Base-by-base conservation (phyloP, 2,329 filamentous ascomycete genomes). In the Exophiala sideris region DNA sequence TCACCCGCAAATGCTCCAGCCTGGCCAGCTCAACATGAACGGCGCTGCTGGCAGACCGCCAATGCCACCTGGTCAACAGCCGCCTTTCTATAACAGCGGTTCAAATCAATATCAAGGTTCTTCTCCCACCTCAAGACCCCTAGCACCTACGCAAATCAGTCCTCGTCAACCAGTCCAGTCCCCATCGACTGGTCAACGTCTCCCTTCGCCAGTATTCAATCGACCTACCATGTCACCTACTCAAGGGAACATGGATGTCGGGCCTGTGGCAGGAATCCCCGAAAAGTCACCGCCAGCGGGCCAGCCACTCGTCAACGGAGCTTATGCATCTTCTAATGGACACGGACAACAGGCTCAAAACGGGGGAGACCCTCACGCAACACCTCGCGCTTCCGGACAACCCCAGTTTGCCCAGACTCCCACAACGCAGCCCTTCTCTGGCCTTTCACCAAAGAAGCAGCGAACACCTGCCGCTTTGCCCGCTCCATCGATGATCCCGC, bases 161-260 rank as follows among this genome's bases (percentile, higher is more conserved):
- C 58, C 68, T 50, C 72, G 71, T 35, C 72, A 72, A n/a, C 68
- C 70, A 14, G 74, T 73, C 39, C 71, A 75, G 50, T 72, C 72
- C 5, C 66, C 69, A 12, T 44, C 40, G 29, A 50, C 54, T 48
- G 32, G 46, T 12, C 48, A 50, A n/a, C 53, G 59, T 7, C 56
- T 65, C 33, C 64, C 67, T 11, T 75, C 73, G 6, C 72, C 73
- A 14, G 69, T 75, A 16, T 69, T 76, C 44, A 75, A 75, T 51
- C 71, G 70, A 11, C 73, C 74, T 1, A 72, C 73, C 1, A 75
- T 77, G 69, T 77, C 76, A 16, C 75, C 75, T 18, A 74, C 78
- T 51, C 64, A 79, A 68, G 69, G 78, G 52, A 69, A 80, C 65
- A 65, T 75, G 67, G 70, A 80, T 63, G 65, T 76, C 42, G 73